Base-by-base conservation (phyloP, 202 grass and related monocot species). In the Panicum hallii region DNA sequence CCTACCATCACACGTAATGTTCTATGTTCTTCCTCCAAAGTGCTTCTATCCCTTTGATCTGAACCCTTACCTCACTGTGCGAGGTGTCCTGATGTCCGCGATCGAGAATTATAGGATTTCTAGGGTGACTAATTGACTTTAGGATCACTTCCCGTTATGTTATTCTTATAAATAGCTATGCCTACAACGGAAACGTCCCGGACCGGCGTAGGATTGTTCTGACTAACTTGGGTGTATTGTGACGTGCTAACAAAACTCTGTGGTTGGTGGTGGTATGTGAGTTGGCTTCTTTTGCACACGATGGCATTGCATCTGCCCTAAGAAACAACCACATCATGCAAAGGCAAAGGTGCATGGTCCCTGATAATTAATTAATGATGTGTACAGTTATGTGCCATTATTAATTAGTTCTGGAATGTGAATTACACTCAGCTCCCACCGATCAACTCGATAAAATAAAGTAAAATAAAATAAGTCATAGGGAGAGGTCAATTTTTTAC, bases 401-500 rank as follows among this genome's bases (percentile, higher is more conserved):
- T 41, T 56, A 36, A 9, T 36, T 55, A 20, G 8, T 79, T 67
- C 9, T 40, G 11, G 30, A 40, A 14, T 23, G 19, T 48, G 19
- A 40, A 20, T 41, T 80, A 55, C 20, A 41, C 32, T 80, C 34
- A 67, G 47, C 63, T 67, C 46, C 46, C 63, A 67, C 63, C 34
- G 11, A 40, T 17, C 32, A 53, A 38, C 20, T 79, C 44, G n/a
- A 38, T 43, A 6, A 44, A 44, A 44, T 5, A 49, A 52, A 23
- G 34, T 38, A 53, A 53, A 22, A 3, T 9, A 26, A 28, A 53
- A 73, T 15, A 53, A 23, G 11, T 42, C 11, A 10, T 22, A 43
- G 63, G 28, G 63, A 80, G 62, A 80, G 32, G 47, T 68, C 32
- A 68, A 26, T 42, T 17, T 9, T 67, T 75, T 32, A 75, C 72